A percentile compares a stretch with the other conserved stretches of the same genome.
Conservation (phyloP, 306 rosid genomes). For the Ammopiptanthus mongolicus region DNA sequence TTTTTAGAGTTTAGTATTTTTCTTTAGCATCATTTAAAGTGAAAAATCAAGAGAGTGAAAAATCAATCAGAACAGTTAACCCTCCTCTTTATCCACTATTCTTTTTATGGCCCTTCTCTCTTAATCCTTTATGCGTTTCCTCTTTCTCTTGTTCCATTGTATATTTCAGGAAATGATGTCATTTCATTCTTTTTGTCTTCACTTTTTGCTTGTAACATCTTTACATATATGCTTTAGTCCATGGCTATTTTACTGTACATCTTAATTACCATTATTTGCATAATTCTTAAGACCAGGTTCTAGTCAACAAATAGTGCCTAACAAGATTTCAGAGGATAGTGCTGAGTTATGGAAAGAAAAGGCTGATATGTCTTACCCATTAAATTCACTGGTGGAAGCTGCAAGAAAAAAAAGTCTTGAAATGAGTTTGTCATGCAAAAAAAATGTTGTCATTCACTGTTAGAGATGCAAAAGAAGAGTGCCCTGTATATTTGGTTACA, state of each 20-base stretch:
- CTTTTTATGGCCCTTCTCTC: too few species aligned
- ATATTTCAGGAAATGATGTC: too few species aligned
- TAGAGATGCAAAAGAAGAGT: too few species aligned
- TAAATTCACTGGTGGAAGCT: conserved; percentile 30
- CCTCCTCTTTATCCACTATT: too few species aligned
- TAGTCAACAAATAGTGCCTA: conserved; percentile 9
- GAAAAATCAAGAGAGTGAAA: too few species aligned
- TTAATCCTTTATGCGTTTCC: too few species aligned
- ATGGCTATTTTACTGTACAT: conserved; percentile 8
- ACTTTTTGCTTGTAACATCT: neutral
- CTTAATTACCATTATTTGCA: conserved; percentile 22
- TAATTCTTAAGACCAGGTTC: conserved; percentile 27
- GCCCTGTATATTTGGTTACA: too few species aligned
- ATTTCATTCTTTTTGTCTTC: neutral
- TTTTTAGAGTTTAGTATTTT: too few species aligned
- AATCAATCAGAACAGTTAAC: too few species aligned
- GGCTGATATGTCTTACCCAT: conserved; percentile 16
- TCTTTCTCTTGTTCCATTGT: too few species aligned
- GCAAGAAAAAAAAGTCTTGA: conserved; percentile 10
- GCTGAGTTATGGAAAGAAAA: conserved; percentile 18
- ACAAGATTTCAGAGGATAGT: conserved; percentile 14
- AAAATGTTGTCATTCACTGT: neutral
- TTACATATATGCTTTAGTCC: neutral
- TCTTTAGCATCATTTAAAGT: too few species aligned
- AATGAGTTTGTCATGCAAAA: conserved; percentile 9